Evolutionary conservation across 192 early-diverging fungal species (phyloP).

Genomic region (Podila minutissima): DNA sequence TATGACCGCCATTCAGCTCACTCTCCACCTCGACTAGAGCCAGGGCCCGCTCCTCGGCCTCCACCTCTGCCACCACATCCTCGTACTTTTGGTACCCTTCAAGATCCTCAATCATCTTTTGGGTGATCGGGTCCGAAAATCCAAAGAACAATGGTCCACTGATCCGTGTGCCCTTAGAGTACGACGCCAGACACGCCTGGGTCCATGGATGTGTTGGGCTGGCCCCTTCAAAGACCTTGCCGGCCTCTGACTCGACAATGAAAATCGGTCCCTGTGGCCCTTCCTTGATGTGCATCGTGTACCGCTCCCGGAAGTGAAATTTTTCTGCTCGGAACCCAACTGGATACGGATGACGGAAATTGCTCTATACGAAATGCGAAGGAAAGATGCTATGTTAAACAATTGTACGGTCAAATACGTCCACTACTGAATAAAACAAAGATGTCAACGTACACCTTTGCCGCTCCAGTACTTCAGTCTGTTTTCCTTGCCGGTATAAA

Average conservation of each 20-base stretch:
- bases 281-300: constrained; percentile 59
- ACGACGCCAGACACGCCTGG: constrained; percentile 56
- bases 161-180: constrained; percentile 60
- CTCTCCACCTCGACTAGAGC: background rate
- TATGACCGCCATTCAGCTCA: background rate
- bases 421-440: background rate
- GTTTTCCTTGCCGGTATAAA: constrained; percentile 52
- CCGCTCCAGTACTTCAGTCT: constrained; percentile 59
- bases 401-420: background rate
- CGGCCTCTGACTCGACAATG: constrained; percentile 52
- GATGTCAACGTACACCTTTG: constrained; percentile 51
- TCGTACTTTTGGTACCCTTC: constrained; percentile 52
- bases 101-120: constrained; percentile 58
- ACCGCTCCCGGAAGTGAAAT: constrained; percentile 57
- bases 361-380: constrained; percentile 31
- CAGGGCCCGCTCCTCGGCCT: background rate
- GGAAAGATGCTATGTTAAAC: background rate
- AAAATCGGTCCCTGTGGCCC: constrained; percentile 56
- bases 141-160: constrained; percentile 67
- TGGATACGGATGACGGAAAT: constrained; percentile 62
- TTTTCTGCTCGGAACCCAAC: constrained; percentile 62
- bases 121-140: constrained; percentile 63
- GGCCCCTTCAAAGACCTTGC: constrained; percentile 51
- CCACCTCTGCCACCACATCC: constrained; percentile 26
- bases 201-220: constrained; percentile 67